Evolutionary conservation across 352 stramenopile genomes (phyloP).

Genomic region (Phytophthora hybrid): DNA sequence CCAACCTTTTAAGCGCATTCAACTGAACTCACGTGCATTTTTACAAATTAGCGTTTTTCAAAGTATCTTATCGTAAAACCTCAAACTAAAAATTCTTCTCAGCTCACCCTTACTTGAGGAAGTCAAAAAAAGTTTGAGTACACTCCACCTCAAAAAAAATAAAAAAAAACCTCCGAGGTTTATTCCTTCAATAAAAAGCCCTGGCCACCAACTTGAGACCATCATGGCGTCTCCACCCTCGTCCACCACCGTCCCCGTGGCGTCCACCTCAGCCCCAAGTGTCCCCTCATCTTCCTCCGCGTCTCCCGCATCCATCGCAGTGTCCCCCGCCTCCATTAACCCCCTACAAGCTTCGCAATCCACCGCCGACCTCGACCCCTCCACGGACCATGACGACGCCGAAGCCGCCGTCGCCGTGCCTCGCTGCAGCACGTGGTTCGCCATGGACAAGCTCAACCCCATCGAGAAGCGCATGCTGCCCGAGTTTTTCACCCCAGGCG

Average conservation of each 20-base stretch:
- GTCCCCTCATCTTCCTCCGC: neutral
- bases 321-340: neutral
- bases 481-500: slow-evolving; percentile 72
- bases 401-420: slow-evolving; percentile 59
- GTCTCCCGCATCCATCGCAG: neutral
- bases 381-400: slow-evolving; percentile 37
- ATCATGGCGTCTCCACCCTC: slow-evolving; percentile 19
- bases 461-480: slow-evolving; percentile 87
- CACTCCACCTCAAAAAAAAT: too few species aligned
- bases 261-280: neutral
- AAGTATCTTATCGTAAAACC: too few species aligned
- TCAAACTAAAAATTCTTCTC: too few species aligned
- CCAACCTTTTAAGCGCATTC: too few species aligned
- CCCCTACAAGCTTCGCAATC: slow-evolving; percentile 12
- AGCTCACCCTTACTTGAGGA: too few species aligned
- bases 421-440: slow-evolving; percentile 82
- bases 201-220: neutral
- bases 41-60: too few species aligned
- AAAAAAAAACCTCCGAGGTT: neutral
- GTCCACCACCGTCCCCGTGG: neutral
- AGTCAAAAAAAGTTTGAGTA: too few species aligned
- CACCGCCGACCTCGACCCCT: slow-evolving; percentile 9
- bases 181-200: neutral
- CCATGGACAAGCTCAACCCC: slow-evolving; percentile 77
- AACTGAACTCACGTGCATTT: too few species aligned